Conservation (phyloP, 176 grass and related monocot genomes). For the Eragrostis curvula region DNA sequence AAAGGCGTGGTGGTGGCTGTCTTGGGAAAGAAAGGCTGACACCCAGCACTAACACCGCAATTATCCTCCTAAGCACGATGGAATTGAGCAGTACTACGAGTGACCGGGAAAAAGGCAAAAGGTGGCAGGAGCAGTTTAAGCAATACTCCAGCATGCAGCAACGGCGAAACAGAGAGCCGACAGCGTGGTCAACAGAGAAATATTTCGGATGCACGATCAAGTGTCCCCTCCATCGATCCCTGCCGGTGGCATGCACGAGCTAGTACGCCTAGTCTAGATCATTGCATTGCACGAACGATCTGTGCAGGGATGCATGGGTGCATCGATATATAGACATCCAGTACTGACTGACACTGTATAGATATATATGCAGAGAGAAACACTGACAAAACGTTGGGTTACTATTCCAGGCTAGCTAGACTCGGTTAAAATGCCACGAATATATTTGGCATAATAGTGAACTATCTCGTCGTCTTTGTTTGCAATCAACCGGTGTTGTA, state of each 20-base stretch:
- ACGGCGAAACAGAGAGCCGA: constrained; percentile 1
- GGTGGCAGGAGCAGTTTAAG: background rate
- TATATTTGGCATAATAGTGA: background rate
- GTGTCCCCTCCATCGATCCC: background rate
- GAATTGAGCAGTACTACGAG: background rate
- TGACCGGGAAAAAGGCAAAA: background rate
- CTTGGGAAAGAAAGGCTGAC: background rate
- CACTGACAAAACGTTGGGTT: background rate
- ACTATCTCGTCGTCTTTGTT: background rate
- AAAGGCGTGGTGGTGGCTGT: background rate
- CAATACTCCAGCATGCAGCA: background rate
- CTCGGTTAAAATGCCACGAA: background rate
- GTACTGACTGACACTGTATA: background rate
- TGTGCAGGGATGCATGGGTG: background rate
- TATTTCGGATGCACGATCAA: background rate
- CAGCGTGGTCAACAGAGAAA: background rate
- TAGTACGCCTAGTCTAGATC: background rate
- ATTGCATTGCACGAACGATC: background rate
- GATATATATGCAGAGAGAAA: background rate
- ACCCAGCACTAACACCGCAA: constrained; percentile 17
- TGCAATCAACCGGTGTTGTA: too few relatives aligned
- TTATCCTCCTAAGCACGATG: background rate
- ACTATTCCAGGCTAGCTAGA: background rate
- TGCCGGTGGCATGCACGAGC: background rate
- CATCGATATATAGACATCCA: background rate